These are phyloP conservation scores for Arachnomyces sp. DNA, from an alignment of 2,329 filamentous ascomycete species.

Conservation along the genomic window DNA sequence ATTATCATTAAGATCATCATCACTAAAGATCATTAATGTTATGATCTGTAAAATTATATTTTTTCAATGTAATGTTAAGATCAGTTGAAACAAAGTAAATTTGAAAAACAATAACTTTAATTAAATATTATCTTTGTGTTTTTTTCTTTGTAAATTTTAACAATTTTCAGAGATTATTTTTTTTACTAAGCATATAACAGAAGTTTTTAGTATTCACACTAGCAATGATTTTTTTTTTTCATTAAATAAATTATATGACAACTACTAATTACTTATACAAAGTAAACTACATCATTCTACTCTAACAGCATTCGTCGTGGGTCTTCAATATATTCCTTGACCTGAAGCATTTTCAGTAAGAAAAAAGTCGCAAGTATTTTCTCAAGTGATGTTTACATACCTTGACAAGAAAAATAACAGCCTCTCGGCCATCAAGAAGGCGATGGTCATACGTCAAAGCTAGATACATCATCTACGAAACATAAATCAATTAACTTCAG, in stretches of 20 bases:
- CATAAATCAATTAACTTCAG: conserved; percentile 10
- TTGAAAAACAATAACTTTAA: no score
- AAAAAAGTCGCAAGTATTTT: not conserved
- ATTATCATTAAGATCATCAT: no score
- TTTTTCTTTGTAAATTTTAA: no score
- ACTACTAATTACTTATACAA: conserved; percentile 9
- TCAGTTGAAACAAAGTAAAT: no score
- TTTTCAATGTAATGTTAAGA: no score
- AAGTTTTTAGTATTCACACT: no score
- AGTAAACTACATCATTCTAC: conserved; percentile 14
- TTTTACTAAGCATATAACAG: no score
- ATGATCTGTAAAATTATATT: no score
- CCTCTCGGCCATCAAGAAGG: conserved; percentile 88
- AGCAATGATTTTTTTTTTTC: not conserved
- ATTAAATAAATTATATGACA: not conserved
- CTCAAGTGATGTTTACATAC: conserved; percentile 21
- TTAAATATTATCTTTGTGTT: no score
- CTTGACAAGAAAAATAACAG: conserved; percentile 92
- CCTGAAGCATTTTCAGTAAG: conserved; percentile 22
- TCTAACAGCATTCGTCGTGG: conserved; percentile 79
- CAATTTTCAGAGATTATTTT: no score
- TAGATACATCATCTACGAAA: conserved; percentile 83
- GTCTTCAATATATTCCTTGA: conserved; percentile 97
- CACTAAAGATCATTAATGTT: no score
- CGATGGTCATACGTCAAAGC: conserved; percentile 97